Percentiles rank a stretch among this genome's conserved stretches.
Evolutionary conservation across 2,329 filamentous ascomycete genomes (phyloP).

Genomic region (Pseudocercospora eumusae): DNA sequence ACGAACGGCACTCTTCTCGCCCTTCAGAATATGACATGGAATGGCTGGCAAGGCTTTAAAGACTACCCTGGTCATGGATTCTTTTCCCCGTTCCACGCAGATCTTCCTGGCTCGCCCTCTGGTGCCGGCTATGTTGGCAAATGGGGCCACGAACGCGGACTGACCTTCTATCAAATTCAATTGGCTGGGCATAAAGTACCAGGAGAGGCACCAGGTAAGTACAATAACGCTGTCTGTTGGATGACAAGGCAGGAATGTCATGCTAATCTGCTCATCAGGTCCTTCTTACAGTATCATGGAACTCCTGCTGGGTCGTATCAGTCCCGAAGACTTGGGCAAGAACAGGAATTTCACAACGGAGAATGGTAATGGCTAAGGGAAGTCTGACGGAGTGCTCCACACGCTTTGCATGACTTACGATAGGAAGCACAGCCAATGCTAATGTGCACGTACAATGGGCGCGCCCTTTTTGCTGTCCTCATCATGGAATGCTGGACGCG

Average conservation of each 20-base stretch:
- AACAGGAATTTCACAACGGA: constrained; percentile 41
- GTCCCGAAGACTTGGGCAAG: constrained; percentile 51
- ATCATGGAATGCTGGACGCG: not conserved
- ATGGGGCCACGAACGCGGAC: constrained; percentile 32
- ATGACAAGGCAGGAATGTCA: not conserved
- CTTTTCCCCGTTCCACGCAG: constrained; percentile 65
- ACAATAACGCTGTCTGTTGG: not conserved
- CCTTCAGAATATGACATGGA: constrained; percentile 39
- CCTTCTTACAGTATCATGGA: constrained; percentile 68
- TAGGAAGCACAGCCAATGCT: not conserved
- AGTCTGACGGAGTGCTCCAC: not conserved
- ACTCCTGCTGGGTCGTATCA: constrained; percentile 70
- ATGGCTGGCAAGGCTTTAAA: constrained; percentile 36
- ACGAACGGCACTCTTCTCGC: constrained; percentile 36
- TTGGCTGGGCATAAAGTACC: constrained; percentile 36
- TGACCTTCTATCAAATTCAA: constrained; percentile 35
- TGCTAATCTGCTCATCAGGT: not conserved
- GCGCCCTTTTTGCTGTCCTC: not conserved
- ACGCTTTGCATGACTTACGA: not conserved
- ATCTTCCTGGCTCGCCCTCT: constrained; percentile 44
- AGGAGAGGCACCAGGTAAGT: constrained; percentile 45
- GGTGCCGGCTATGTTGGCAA: constrained; percentile 17
- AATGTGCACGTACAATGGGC: not conserved
- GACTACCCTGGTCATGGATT: constrained; percentile 51
- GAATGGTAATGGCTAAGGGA: constrained; percentile 23